Percentiles rank a stretch among this genome's conserved stretches.
phyloP scores from a whole-genome alignment of 371 early-diverging fungal species.

The Nematocida displodere region DNA sequence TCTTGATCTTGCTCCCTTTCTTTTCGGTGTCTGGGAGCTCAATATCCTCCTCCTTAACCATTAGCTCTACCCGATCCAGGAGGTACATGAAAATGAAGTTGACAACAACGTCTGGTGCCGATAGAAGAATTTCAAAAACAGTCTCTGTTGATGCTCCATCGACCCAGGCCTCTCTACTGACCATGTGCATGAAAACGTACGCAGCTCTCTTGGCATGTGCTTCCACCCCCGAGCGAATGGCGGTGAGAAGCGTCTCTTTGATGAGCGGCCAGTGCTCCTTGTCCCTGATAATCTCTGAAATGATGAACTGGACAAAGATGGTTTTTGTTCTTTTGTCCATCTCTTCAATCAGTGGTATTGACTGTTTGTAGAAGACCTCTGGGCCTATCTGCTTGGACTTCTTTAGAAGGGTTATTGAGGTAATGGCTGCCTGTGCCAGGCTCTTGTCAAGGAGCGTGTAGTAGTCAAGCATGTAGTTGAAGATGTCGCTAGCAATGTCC shows the following conservation, averaged over 20 bases:
- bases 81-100: slow-evolving; percentile 47
- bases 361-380: slow-evolving; percentile 43
- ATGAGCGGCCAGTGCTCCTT: slow-evolving; percentile 29
- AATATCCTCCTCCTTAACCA: slow-evolving; percentile 45
- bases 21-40: slow-evolving; percentile 15
- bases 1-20: slow-evolving; percentile 18
- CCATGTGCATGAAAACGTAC: slow-evolving; percentile 42
- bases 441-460: slow-evolving; percentile 26
- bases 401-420: slow-evolving; percentile 12
- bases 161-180: slow-evolving; percentile 40
- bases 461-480: slow-evolving; percentile 43
- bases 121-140: slow-evolving; percentile 19
- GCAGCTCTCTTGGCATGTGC: slow-evolving; percentile 44
- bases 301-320: slow-evolving; percentile 36
- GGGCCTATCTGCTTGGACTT: slow-evolving; percentile 51
- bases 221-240: slow-evolving; percentile 40
- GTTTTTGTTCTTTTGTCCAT: slow-evolving; percentile 53
- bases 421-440: slow-evolving; percentile 38
- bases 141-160: slow-evolving; percentile 20
- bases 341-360: slow-evolving; percentile 38
- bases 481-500: slow-evolving; percentile 36
- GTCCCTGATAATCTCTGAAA: slow-evolving; percentile 47
- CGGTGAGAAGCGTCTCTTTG: slow-evolving; percentile 3
- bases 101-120: slow-evolving; percentile 2
- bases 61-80: slow-evolving; percentile 30